Base-by-base conservation (phyloP, 805 yeast genomes). In the Cyberlindnera mycetangii region DNA sequence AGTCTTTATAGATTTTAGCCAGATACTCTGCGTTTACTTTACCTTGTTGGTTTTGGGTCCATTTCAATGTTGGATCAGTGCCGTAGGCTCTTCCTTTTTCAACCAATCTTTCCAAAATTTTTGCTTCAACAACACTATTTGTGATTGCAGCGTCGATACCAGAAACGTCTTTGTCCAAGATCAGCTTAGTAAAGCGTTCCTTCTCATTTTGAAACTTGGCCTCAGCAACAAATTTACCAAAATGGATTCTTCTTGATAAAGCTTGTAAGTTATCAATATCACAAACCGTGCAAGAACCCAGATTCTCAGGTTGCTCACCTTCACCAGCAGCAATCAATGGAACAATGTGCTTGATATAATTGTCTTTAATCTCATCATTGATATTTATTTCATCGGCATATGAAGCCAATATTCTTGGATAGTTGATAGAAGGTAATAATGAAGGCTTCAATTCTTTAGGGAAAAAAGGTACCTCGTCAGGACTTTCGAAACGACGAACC, bases 211-310 rank as follows among this genome's bases (percentile, higher is more conserved):
- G 81, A 65, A 80, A 93, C 66, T 93, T 93, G 36, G 96, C 85
- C 64, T 93, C 99, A 5, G 99, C 99, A 9, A 93, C 99, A 71
- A 92, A 93, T 66, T 86, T 87, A 39, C 99, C 99, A 67, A 92
- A 93, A 67, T 93, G 99, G 54, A 93, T 88, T 61, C 99, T 76
- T 58, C 99, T 75, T 8, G 96, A 85, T 36, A 93, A 68, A 5
- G 96, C 83, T 65, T 93, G 97, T 53, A 93, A 72, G 53, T 85
- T 79, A 53, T 86, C 95, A 45, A 92, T 85, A 61, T 93, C 99
- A 50, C 88, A 73, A 32, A 80, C 70, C 4, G 95, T 83, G 32
- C 93, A 87, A 21, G 95, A 84, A 1, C 99, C 99, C 44, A 81
- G 71, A 64, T 90, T 93, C 60, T 89, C 97, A 33, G 73, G 69